Evolutionary conservation across 1,139 yeast genomes (phyloP), one percentile per base, ranked within the genome.

Genomic region (Citeromyces siamensis): DNA sequence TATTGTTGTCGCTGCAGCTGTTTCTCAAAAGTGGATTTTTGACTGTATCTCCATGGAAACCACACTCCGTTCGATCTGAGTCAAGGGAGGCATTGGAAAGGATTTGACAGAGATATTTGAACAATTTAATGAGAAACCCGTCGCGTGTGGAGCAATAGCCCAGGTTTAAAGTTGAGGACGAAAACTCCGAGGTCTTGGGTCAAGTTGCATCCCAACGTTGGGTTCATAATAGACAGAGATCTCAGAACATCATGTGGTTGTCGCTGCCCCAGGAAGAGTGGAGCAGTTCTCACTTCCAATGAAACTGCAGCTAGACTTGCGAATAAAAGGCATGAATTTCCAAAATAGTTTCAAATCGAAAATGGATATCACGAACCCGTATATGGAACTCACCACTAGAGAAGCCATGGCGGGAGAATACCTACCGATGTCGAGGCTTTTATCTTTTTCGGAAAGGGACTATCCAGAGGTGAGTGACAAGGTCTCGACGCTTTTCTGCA

Each of bases 231-330:
- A 17, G 71, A 72, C 41, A 67, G 97, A 42, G 99, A 93, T 53
- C 64, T 90, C 99, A 98, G 2, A 85, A 95, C 0, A 84, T 90
- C 94, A 96, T 90, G 55, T 90, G 99, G 99, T 63, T 90, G 6
- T 84, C 95, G 5, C 61, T 90, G 36, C 98, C 97, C 0, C 94
- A 80, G 43, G 98, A 93, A 55, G n/a, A 55, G 97, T 90, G 2
- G 83, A 77, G 32, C 94, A 86, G 49, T 90, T 90, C 55, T 68
- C 85, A 1, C 63, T 75, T 1, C 69, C 90, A 60, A 90, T 90
- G 97, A 73, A 77, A 36, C 58, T 85, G 37, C 99, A 90, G 55
- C 60, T 93, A 41, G 98, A 90, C 55, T 60, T 90, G 41, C 65
- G 97, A 46, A 84, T 90, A 27, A 98, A 90, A 53, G 94, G 93